Base-by-base conservation (phyloP, 768 basidiomycete species). In the Termitomyces sp. region DNA sequence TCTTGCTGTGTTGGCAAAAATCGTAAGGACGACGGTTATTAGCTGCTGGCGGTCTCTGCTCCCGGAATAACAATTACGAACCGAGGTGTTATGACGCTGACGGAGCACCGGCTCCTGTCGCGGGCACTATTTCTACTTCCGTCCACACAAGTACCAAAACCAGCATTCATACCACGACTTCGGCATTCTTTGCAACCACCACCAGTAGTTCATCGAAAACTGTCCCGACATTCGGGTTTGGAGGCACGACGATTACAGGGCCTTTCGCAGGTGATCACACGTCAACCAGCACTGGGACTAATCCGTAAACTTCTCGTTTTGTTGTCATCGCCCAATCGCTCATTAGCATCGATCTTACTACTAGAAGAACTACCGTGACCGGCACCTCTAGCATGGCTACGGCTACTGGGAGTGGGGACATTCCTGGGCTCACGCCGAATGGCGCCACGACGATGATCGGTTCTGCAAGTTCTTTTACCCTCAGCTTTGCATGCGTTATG, bases 31-130 rank as follows among this genome's bases (percentile, higher is more conserved):
- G 4, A 3, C 27, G 8, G 8, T 46, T 16, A 22, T n/a, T 26
- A 67, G 66, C 62, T 39, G 48, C 64, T 53, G 64, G 66, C 24
- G 57, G 58, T 36, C 33, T 50, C 1, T 62, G 61, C 33, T 45
- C 30, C n/a, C 55, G 59, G 18, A 43, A 57, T 34, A 20, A 14
- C 24, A 24, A 39, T n/a, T 34, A 52, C 27, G 52, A 39, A 9
- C 58, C 57, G 4, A 53, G 20, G 24, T 63, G 58, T 34, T 50
- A 43, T 30, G 40, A 56, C 22, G 36, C 26, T 20, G 2, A 56
- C 13, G 55, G 55, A 2, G 32, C 12, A 18, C 36, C 47, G 10
- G 55, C 55, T 39, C 34, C 46, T 49, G 55, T 56, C 16, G 55
- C 24, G 14, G 26, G 42, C 33, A 14, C 24, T 34, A 4, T 13